phyloP scores from a whole-genome alignment of 495 filamentous ascomycete species.

The Aspergillus asperescens region DNA sequence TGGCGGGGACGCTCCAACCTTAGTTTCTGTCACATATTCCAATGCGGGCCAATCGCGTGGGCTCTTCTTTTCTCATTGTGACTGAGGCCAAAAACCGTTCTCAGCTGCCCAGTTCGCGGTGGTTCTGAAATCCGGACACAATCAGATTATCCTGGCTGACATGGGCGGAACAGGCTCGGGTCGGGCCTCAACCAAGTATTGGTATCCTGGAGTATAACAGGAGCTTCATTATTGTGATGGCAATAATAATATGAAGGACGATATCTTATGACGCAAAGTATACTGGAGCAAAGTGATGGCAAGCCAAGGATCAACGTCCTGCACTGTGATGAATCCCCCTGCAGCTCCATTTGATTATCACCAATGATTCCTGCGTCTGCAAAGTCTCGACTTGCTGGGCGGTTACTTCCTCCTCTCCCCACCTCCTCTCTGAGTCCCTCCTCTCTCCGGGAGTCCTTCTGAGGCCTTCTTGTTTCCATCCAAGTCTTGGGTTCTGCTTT shows the following conservation, averaged over 20 bases:
- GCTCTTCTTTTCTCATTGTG: not conserved
- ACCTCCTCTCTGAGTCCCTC: not conserved
- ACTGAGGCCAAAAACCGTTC: too few relatives aligned
- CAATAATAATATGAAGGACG: too few relatives aligned
- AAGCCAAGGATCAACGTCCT: conserved; percentile 11
- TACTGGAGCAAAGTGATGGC: not conserved
- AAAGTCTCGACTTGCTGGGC: not conserved
- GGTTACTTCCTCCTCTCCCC: not conserved
- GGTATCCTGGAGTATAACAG: too few relatives aligned
- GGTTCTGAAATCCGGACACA: not conserved
- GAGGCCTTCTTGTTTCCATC: conserved; percentile 1
- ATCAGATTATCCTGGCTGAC: not conserved
- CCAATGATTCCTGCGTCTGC: conserved; percentile 3
- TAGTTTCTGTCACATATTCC: conserved; percentile 1
- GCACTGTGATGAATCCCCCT: conserved; percentile 21
- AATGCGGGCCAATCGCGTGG: not conserved
- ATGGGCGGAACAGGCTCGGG: conserved; percentile 6
- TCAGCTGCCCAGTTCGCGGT: too few relatives aligned
- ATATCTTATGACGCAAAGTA: too few relatives aligned
- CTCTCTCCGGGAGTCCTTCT: not conserved
- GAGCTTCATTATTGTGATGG: too few relatives aligned
- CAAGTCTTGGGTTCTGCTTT: conserved; percentile 10
- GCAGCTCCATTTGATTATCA: conserved; percentile 8
- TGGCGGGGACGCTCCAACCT: conserved; percentile 18
- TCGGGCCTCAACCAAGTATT: conserved; percentile 5